These are phyloP conservation scores for Trametes cubensis DNA, from an alignment of 768 basidiomycete species.

Conservation along the genomic window DNA sequence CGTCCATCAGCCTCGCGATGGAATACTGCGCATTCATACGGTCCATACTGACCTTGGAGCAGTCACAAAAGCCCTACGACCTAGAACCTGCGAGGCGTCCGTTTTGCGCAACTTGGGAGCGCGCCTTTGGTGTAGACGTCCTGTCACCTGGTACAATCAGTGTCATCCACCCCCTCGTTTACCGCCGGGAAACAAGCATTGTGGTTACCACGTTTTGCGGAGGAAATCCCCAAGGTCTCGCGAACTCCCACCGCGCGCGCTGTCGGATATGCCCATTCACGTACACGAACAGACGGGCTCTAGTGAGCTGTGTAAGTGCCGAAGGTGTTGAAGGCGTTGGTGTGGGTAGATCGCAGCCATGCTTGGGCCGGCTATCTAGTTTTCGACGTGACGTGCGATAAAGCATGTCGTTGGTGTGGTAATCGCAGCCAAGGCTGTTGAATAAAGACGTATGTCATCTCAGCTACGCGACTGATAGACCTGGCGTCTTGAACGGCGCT, in stretches of 20 bases:
- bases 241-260: background rate
- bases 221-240: background rate
- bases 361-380: background rate
- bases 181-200: background rate
- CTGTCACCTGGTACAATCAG: background rate
- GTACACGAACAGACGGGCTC: background rate
- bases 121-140: background rate
- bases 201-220: background rate
- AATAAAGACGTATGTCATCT: background rate
- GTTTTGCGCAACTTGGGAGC: background rate
- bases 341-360: background rate
- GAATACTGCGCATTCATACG: background rate
- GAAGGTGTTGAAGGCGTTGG: background rate
- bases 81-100: background rate
- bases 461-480: no score
- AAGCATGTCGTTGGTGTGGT: background rate
- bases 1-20: background rate
- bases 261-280: background rate
- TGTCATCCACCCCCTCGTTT: background rate
- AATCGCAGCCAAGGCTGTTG: background rate
- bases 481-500: background rate
- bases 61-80: background rate
- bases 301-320: background rate
- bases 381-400: background rate
- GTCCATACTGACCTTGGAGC: background rate